Conservation (phyloP, 2,329 filamentous ascomycete species). For the Xylaria hypoxylon region DNA sequence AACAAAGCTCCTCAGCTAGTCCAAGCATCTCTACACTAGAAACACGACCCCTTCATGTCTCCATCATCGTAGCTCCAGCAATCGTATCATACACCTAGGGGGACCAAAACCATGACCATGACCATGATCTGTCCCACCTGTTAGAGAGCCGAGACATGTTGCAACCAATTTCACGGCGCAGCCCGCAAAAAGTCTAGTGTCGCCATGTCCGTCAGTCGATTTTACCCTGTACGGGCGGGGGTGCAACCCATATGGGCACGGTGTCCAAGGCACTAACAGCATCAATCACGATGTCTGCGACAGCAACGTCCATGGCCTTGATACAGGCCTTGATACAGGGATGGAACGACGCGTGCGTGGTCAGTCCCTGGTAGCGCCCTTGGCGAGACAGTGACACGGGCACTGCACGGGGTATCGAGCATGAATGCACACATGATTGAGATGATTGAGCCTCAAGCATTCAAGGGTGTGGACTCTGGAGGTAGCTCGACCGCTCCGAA, state of each 20-base stretch:
- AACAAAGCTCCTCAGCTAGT: constrained; percentile 33
- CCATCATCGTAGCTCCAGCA: constrained; percentile 1
- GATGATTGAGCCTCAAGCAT: constrained; percentile 23
- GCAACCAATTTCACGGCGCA: constrained; percentile 19
- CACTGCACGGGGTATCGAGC: constrained; percentile 18
- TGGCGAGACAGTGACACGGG: constrained; percentile 25
- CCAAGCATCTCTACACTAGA: constrained; percentile 7
- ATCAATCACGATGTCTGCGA: constrained; percentile 35
- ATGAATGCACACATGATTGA: constrained; percentile 25
- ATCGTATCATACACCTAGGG: constrained; percentile 23
- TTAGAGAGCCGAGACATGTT: constrained; percentile 12
- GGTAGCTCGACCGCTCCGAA: background rate
- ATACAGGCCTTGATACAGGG: constrained; percentile 37
- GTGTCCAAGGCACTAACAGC: constrained; percentile 12
- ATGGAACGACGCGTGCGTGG: constrained; percentile 26
- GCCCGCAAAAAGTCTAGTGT: constrained; percentile 12
- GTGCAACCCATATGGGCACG: constrained; percentile 7
- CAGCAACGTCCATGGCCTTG: constrained; percentile 37
- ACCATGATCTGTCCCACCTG: constrained; percentile 17
- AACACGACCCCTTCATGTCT: constrained; percentile 18
- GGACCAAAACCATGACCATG: constrained; percentile 18
- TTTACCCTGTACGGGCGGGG: constrained; percentile 15
- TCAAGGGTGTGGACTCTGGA: background rate
- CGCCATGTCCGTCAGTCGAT: constrained; percentile 15
- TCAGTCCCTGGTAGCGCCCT: constrained; percentile 38